A percentile compares a stretch with the other conserved stretches of the same genome.
Evolutionary conservation across 495 filamentous ascomycete genomes (phyloP).

Genomic region (Pseudevernia furfuracea): DNA sequence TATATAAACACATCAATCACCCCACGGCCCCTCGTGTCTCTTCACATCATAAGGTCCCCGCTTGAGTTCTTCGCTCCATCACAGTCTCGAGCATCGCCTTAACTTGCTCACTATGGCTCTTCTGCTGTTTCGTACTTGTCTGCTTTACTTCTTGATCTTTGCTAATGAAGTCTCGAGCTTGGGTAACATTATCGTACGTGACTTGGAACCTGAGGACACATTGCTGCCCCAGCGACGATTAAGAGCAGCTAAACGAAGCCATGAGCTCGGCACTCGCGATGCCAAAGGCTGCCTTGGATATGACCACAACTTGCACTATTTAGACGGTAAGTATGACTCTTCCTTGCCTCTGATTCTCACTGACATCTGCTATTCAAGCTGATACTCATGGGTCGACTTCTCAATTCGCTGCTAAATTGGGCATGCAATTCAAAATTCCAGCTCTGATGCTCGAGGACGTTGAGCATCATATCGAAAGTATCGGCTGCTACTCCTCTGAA

Average conservation of each 20-base stretch:
- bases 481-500: conserved; percentile 22
- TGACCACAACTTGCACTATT: conserved; percentile 22
- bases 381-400: conserved; percentile 6
- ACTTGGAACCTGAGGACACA: neutral
- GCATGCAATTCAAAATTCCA: conserved; percentile 25
- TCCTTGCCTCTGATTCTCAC: neutral
- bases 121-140: neutral
- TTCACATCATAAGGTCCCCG: neutral
- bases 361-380: neutral
- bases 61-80: neutral
- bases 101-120: neutral
- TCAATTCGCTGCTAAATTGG: conserved; percentile 23
- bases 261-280: conserved; percentile 8
- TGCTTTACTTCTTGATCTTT: neutral
- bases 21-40: neutral
- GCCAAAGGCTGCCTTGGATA: conserved; percentile 15
- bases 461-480: conserved; percentile 24
- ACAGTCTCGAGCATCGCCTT: neutral
- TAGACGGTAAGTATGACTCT: conserved; percentile 17
- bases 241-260: conserved; percentile 13
- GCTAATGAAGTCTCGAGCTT: neutral
- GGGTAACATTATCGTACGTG: neutral
- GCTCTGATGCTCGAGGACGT: conserved; percentile 28
- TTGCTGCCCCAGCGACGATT: conserved; percentile 4
- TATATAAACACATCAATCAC: neutral